phyloP scores from a whole-genome alignment of 1,139 yeast genomes.

The Candida tetrigidarum region DNA sequence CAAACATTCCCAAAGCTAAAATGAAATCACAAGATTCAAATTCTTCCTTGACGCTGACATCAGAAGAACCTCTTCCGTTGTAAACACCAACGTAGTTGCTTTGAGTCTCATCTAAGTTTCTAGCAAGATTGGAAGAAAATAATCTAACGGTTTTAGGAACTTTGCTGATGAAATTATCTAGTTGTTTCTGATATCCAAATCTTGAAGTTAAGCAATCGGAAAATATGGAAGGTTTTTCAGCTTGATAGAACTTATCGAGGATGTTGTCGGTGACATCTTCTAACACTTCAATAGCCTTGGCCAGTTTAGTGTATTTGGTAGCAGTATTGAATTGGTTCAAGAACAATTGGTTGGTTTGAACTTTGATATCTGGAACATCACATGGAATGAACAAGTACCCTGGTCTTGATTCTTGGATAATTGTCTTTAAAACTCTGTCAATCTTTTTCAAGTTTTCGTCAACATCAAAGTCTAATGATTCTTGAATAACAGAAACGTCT shows the following conservation, averaged over 20 bases:
- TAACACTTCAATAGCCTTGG: constrained; percentile 24
- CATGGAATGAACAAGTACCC: constrained; percentile 80
- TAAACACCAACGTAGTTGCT: constrained; percentile 67
- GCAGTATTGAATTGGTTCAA: constrained; percentile 27
- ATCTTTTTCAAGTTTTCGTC: constrained; percentile 51
- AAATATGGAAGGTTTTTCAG: constrained; percentile 63
- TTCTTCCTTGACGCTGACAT: constrained; percentile 25
- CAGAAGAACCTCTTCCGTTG: constrained; percentile 46
- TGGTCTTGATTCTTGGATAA: constrained; percentile 66
- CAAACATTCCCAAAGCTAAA: constrained; percentile 53
- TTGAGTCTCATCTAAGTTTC: constrained; percentile 64
- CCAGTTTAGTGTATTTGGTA: constrained; percentile 25
- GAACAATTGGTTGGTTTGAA: constrained; percentile 40
- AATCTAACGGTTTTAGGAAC: constrained; percentile 32
- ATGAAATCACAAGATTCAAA: constrained; percentile 51
- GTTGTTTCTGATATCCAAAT: constrained; percentile 43
- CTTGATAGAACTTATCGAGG: constrained; percentile 50
- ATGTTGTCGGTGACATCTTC: constrained; percentile 49
- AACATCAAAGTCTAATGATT: constrained; percentile 53
- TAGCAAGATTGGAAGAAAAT: constrained; percentile 47
- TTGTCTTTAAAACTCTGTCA: constrained; percentile 63
- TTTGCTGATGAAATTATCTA: constrained; percentile 49
- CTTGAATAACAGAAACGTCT: constrained; percentile 62
- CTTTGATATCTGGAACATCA: constrained; percentile 59
- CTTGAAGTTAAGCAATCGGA: constrained; percentile 71